These are phyloP conservation scores for Aphanomyces stellatus DNA, from an alignment of 352 stramenopile species.

Conservation along the genomic window DNA sequence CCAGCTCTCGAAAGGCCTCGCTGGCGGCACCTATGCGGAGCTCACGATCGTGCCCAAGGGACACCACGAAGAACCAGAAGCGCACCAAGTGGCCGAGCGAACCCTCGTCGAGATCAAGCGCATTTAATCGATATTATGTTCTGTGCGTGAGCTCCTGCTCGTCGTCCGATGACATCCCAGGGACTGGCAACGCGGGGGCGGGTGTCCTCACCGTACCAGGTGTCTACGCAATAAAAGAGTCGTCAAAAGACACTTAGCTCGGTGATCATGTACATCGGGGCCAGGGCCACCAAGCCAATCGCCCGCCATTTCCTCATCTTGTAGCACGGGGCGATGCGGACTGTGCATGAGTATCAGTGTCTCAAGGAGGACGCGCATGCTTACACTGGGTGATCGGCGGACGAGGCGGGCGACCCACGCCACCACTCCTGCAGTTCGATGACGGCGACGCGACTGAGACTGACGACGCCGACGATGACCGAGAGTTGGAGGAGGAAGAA, in stretches of 20 bases:
- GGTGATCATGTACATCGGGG: too few species aligned
- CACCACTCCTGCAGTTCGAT: not conserved
- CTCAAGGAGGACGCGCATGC: too few species aligned
- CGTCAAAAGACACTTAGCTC: too few species aligned
- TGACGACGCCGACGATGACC: not conserved
- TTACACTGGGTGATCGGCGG: not conserved
- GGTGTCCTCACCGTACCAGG: too few species aligned
- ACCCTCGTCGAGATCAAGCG: slow-evolving; percentile 89
- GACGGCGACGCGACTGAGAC: not conserved
- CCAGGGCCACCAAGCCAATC: too few species aligned
- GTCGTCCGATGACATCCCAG: too few species aligned
- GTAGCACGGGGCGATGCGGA: too few species aligned
- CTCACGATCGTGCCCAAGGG: slow-evolving; percentile 88
- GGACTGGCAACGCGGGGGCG: too few species aligned
- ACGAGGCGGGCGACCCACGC: not conserved
- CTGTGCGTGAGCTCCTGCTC: too few species aligned
- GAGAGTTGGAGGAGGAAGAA: not conserved
- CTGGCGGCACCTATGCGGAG: slow-evolving; percentile 89
- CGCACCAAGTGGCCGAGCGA: slow-evolving; percentile 77
- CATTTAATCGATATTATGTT: slow-evolving; percentile 35
- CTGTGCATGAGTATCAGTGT: too few species aligned
- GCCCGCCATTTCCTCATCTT: too few species aligned
- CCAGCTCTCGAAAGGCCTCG: slow-evolving; percentile 88
- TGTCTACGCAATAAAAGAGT: too few species aligned
- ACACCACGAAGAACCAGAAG: slow-evolving; percentile 54